phyloP scores from a whole-genome alignment of 2,329 filamentous ascomycete species.

The Fusarium pseudonygamai region DNA sequence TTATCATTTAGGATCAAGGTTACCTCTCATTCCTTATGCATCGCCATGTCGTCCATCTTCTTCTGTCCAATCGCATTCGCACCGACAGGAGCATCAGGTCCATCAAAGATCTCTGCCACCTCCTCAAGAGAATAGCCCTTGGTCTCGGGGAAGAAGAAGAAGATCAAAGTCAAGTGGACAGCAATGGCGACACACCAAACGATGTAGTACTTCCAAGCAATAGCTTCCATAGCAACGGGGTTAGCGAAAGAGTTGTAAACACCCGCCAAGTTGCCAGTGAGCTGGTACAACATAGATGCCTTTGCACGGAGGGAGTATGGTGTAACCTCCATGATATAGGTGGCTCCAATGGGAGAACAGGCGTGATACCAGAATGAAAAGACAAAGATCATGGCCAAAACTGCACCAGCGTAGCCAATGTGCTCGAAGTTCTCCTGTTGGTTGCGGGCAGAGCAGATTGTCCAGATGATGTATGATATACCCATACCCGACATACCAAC shows the following conservation, averaged over 20 bases:
- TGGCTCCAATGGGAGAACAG: slow-evolving; percentile 54
- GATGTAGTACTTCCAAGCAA: slow-evolving; percentile 56
- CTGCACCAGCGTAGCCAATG: slow-evolving; percentile 52
- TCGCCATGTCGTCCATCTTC: slow-evolving; percentile 14
- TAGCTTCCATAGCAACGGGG: slow-evolving; percentile 52
- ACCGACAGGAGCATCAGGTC: slow-evolving; percentile 29
- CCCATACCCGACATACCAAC: slow-evolving; percentile 49
- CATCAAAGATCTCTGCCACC: slow-evolving; percentile 39
- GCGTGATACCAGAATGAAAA: slow-evolving; percentile 41
- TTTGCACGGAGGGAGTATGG: slow-evolving; percentile 45
- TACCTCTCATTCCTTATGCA: neutral
- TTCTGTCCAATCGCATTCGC: slow-evolving; percentile 33
- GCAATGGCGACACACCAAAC: slow-evolving; percentile 51
- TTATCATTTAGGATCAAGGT: too few species aligned
- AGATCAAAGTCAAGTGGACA: slow-evolving; percentile 40
- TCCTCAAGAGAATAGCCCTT: slow-evolving; percentile 38
- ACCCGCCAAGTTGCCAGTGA: slow-evolving; percentile 42
- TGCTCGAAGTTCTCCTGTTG: slow-evolving; percentile 40
- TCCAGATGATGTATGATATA: slow-evolving; percentile 51
- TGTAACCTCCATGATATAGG: slow-evolving; percentile 58
- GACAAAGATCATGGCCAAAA: slow-evolving; percentile 51
- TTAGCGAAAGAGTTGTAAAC: slow-evolving; percentile 55
- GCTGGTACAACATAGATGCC: slow-evolving; percentile 44
- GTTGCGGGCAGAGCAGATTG: slow-evolving; percentile 51
- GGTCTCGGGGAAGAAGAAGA: slow-evolving; percentile 40